Base-by-base conservation (phyloP, 2,329 filamentous ascomycete species). In the Hypoxylon sp. region DNA sequence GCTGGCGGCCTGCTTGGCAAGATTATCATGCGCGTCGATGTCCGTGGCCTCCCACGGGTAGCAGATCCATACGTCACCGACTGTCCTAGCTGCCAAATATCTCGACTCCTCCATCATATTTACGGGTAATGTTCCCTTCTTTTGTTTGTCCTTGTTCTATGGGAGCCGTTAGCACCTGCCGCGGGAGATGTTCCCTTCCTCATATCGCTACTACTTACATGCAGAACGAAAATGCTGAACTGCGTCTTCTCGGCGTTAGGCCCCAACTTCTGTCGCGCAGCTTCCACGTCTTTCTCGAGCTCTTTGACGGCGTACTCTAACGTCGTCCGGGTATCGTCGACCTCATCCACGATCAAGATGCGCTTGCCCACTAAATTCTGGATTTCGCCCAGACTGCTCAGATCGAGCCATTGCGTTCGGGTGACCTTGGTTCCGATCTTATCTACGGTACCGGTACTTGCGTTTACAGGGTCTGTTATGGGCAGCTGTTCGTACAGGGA, bases 41-140 rank as follows among this genome's bases (percentile, higher is more conserved):
- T 97, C 92, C 32, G 81, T 90, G 44, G 95, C 95, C 82, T 98
- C 95, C 95, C 95, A 99, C 15, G 95, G 95, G 81, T 99, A 99
- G 85, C 93, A 96, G 77, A 98, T 98, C 95, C 95, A 99, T 69
- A 93, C 90, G 79, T 99, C 94, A n/a, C 86, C 87, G 30, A 96
- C 91, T 5, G 94, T 98, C 75, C 90, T 84, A 20, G 95, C 93
- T 20, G 95, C 95, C 70, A 91, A 79, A 80, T 99, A 99, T 72
- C 90, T 85, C 59, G 86, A 86, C 57, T 88, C 80, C 41, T 84
- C 80, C 68, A 94, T 83, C 86, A 98, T 93, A 37, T 93, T 89
- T 19, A 87, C 74, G 10, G 95, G 94, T 59, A 99, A 84, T 19
- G 80, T 81, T 56, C 95, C 95, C 85, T 97, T 97, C 89, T 99